phyloP scores from a whole-genome alignment of 805 yeast species.

The Pichia ethanolica region DNA sequence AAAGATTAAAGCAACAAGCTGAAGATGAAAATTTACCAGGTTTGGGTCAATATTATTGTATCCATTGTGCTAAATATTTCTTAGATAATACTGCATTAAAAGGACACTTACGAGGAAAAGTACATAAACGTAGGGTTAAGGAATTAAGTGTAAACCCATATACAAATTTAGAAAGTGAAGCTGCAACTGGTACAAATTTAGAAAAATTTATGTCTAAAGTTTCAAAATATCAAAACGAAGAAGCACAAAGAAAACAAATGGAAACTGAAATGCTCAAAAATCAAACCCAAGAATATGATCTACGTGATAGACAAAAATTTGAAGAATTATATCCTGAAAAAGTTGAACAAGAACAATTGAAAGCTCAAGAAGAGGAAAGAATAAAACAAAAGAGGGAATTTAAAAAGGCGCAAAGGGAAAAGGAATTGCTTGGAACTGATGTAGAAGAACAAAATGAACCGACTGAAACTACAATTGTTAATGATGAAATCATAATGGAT shows the following conservation, averaged over 20 bases:
- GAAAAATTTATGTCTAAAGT: constrained; percentile 58
- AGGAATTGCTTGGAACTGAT: constrained; percentile 1
- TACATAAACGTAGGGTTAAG: constrained; percentile 82
- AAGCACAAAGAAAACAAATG: constrained; percentile 38
- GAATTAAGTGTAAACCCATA: constrained; percentile 74
- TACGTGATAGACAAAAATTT: constrained; percentile 24
- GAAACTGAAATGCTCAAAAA: constrained; percentile 29
- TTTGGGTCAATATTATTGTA: constrained; percentile 87
- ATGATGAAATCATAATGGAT: not conserved
- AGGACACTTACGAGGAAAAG: constrained; percentile 66
- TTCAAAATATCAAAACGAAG: constrained; percentile 45
- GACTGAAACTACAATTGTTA: not conserved
- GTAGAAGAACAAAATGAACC: not conserved
- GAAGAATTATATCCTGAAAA: constrained; percentile 23
- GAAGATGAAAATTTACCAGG: constrained; percentile 90
- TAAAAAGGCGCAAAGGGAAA: constrained; percentile 1
- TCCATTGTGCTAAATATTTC: constrained; percentile 89
- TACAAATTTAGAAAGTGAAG: constrained; percentile 81
- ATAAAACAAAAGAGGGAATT: constrained; percentile 2
- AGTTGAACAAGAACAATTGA: constrained; percentile 10
- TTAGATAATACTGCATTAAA: constrained; percentile 69
- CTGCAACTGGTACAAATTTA: constrained; percentile 78
- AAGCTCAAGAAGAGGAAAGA: constrained; percentile 2
- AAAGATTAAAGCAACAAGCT: constrained; percentile 65
- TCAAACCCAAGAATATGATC: constrained; percentile 25